These are phyloP conservation scores for Rhizophora mangle DNA, from an alignment of 345 rosid genomes.

Conservation along the genomic window DNA sequence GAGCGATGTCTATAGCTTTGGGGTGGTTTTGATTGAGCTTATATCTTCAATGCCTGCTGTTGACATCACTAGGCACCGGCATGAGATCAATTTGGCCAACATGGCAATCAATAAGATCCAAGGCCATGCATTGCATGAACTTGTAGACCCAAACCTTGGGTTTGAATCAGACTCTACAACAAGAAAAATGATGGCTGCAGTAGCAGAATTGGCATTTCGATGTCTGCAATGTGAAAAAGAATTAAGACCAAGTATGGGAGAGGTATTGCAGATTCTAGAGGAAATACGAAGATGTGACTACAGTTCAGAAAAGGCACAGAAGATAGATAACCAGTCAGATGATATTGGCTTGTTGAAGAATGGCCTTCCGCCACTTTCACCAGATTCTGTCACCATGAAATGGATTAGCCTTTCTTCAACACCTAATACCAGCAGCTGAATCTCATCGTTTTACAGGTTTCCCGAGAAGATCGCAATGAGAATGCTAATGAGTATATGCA, in stretches of 20 bases:
- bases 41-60: constrained; percentile 86
- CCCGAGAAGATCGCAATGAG: not conserved
- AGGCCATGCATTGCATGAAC: constrained; percentile 50
- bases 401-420: constrained; percentile 49
- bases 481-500: not conserved
- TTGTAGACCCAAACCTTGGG: constrained; percentile 69
- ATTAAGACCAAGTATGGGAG: constrained; percentile 64
- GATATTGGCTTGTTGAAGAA: constrained; percentile 45
- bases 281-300: constrained; percentile 33
- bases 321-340: constrained; percentile 28
- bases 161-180: constrained; percentile 51
- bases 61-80: constrained; percentile 74
- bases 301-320: constrained; percentile 19
- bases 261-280: constrained; percentile 45
- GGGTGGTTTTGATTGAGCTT: constrained; percentile 59
- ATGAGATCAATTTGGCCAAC: constrained; percentile 72
- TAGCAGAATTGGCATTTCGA: constrained; percentile 79
- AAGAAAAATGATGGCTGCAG: constrained; percentile 49
- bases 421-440: constrained; percentile 23
- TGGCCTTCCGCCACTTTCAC: constrained; percentile 35
- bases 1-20: constrained; percentile 89
- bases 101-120: constrained; percentile 82
- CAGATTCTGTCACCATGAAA: constrained; percentile 44
- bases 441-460: not conserved
- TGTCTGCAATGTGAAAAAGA: constrained; percentile 73